Base-by-base conservation (phyloP, 192 early-diverging fungal species). In the Entomortierella parvispora region DNA sequence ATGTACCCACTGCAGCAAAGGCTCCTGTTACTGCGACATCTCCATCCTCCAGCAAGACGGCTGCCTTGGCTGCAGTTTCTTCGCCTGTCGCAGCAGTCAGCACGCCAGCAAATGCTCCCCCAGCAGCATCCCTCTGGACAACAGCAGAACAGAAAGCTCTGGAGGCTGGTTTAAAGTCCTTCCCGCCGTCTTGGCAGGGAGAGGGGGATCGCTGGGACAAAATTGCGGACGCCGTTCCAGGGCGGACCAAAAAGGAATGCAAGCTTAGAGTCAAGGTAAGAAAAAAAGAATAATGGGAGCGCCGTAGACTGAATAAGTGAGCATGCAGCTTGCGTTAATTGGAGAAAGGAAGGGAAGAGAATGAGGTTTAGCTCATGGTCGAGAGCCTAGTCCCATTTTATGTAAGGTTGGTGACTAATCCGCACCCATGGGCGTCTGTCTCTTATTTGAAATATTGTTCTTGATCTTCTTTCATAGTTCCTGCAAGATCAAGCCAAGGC, bases 131-230 rank as follows among this genome's bases (percentile, higher is more conserved):
- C 28, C 63, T 77, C 4, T 91, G 90, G 90, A 78, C 82, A 6
- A 62, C 83, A 10, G 78, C 62, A 8, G 82, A 88, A 40, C 90
- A 91, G 62, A 65, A 74, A 22, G 56, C 79, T 58, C 69, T 91
- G 14, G 89, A 91, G 55, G 52, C 77, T 0, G 90, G 87, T 6
- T 68, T 91, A 74, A 82, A 87, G 50, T 65, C 77, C 10, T 89
- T 85, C 62, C 90, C 90, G 15, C 84, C 86, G 0, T 69, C 75
- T 0, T 89, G 84, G 76, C 83, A 82, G 15, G 86, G 83, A 3
- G 77, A 82, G 29, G 85, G 76, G 8, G 90, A 91, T 43, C 83
- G 90, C 17, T 91, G 89, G 87, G 88, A 91, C 47, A 86, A 85
- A 49, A 86, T 91, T 62, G 86, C 90, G 2, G 78, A 70, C 23